Base-by-base conservation (phyloP, 768 basidiomycete genomes). In the Suillus ampliporus region DNA sequence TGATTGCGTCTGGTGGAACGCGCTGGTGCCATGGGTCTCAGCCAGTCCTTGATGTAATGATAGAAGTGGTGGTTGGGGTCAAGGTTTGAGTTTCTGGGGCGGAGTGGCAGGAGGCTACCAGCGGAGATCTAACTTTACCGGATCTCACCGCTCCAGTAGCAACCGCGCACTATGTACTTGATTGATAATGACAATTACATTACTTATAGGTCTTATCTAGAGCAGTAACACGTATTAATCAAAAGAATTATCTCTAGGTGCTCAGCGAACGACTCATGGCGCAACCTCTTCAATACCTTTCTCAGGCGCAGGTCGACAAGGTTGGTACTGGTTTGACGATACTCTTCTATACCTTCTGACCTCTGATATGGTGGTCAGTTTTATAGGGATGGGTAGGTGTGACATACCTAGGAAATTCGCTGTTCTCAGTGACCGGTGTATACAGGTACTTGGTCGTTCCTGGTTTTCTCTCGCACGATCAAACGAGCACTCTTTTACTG, bases 11-110 rank as follows among this genome's bases (percentile, higher is more conserved):
- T 79, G 65, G 82, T 79, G 75, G 85, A 79, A 77, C 87, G 88
- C 73, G 84, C 84, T 79, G 89, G 89, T 90, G 89, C 89, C 89
- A 91, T 91, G 89, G 89, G 89, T 90, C 89, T 81, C 66, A 68
- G 69, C 71, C 74, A 64, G 71, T 65, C 53, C 53, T 56, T 56
- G 54, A 56, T 62, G 63, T 68, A 62, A 69, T 69, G 63, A 71
- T 70, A 69, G 53, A 61, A 65, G 62, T 64, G 62, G 65, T 64
- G 59, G 65, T 66, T 66, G 65, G 65, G 61, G 65, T 66, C 65
- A 35, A 64, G 51, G 57, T 44, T 52, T 58, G 40, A 40, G 43
- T 38, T 48, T 37, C 17, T 40, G 35, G n/a, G 57, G 65, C 65
- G 65, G 65, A 67, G 65, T 65, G 52, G 53, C 64, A 66, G 63